phyloP scores from a whole-genome alignment of 164 flowering plant species.

The Vitis rotundifolia region DNA sequence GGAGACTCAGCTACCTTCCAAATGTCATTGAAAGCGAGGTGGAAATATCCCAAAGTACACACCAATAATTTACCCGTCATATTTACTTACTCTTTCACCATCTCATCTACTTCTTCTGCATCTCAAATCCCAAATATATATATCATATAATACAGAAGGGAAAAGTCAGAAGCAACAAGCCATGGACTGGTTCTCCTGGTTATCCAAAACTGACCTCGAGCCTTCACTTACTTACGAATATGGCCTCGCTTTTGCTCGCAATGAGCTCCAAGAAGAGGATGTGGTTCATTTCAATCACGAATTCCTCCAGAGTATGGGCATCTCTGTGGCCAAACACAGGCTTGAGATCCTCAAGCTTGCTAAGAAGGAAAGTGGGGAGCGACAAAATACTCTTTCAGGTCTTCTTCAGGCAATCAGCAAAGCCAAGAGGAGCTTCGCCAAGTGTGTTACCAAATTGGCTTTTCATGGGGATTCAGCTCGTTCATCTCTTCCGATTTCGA shows the following conservation, averaged over 20 bases:
- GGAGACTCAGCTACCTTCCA: constrained; percentile 26
- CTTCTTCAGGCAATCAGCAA: constrained; percentile 31
- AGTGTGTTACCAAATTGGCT: constrained; percentile 21
- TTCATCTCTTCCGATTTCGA: not conserved
- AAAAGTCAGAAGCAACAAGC: not conserved
- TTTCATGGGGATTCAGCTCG: constrained; percentile 2
- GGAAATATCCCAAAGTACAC: not conserved
- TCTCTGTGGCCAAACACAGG: constrained; percentile 78
- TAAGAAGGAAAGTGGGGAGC: constrained; percentile 17
- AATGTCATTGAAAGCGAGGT: constrained; percentile 3
- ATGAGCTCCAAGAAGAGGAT: constrained; percentile 73
- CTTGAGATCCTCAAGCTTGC: constrained; percentile 81
- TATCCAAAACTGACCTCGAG: constrained; percentile 61
- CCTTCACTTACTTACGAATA: constrained; percentile 62
- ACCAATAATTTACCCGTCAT: constrained; percentile 17
- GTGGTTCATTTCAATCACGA: constrained; percentile 73
- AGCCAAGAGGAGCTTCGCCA: constrained; percentile 25
- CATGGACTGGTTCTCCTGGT: constrained; percentile 93
- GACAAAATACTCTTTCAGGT: constrained; percentile 15
- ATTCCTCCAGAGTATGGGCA: constrained; percentile 81
- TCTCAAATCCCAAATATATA: not conserved
- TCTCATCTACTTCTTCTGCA: constrained; percentile 1
- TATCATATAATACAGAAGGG: not conserved
- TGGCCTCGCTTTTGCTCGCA: constrained; percentile 55
- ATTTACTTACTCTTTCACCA: constrained; percentile 11